Percentiles rank a stretch among this genome's conserved stretches.
phyloP scores from a whole-genome alignment of 805 yeast species.

The Myxozyma geophila region DNA sequence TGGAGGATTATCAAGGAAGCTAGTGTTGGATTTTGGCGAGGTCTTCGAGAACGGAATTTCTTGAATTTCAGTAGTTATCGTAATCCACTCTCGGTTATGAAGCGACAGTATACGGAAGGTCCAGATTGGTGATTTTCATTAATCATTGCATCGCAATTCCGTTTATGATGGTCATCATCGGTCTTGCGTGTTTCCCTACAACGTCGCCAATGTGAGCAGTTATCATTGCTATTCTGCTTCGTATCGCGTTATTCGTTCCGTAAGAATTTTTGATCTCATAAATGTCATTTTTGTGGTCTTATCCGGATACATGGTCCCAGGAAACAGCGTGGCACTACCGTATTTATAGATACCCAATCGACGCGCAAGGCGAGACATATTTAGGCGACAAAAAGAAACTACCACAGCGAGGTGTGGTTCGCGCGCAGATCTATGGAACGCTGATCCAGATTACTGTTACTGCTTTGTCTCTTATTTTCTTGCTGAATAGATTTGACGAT shows the following conservation, averaged over 20 bases:
- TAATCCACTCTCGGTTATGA: slow-evolving; percentile 44
- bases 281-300: slow-evolving; percentile 54
- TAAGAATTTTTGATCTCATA: slow-evolving; percentile 60
- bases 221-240: slow-evolving; percentile 58
- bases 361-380: slow-evolving; percentile 58
- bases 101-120: slow-evolving; percentile 60
- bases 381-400: slow-evolving; percentile 64
- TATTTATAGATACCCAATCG: slow-evolving; percentile 60
- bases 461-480: slow-evolving; percentile 34
- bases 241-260: slow-evolving; percentile 59
- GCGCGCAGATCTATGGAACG: slow-evolving; percentile 54
- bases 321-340: slow-evolving; percentile 62
- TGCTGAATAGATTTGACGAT: slow-evolving; percentile 36
- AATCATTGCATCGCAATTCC: slow-evolving; percentile 52
- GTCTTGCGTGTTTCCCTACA: slow-evolving; percentile 49
- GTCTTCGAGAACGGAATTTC: slow-evolving; percentile 55
- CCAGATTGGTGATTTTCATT: slow-evolving; percentile 64
- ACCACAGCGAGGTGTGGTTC: slow-evolving; percentile 63
- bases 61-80: slow-evolving; percentile 62
- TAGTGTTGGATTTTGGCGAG: slow-evolving; percentile 57
- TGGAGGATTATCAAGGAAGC: slow-evolving; percentile 62
- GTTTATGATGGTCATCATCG: slow-evolving; percentile 53
- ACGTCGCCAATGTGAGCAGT: slow-evolving; percentile 67
- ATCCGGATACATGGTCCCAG: slow-evolving; percentile 67
- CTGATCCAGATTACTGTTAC: slow-evolving; percentile 50